Evolutionary conservation across 441 rosid genomes (phyloP), one percentile per base, ranked within the genome.

Genomic region (Kokia cookei): DNA sequence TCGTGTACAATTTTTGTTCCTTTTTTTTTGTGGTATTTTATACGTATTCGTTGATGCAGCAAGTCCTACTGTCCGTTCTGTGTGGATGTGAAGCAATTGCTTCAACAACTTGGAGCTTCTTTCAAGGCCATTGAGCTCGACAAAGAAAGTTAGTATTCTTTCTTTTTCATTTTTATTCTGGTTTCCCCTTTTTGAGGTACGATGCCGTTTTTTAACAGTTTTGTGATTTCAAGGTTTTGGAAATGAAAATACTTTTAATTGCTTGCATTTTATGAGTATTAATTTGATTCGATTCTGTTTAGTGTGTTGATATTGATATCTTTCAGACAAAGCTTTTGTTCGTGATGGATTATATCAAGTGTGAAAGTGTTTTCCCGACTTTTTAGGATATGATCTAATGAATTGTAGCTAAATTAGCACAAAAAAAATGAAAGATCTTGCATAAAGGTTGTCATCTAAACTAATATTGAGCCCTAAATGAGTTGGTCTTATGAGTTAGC

Each of bases 21-120:
- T 6, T 3, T 48, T 6, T 53, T 17, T 6, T 6, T 1, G 7
- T 5, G 4, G 48, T 45, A 27, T 19, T 63, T n/a, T 22, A 26
- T 65, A n/a, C 55, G 35, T 62, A 29, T n/a, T 3, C 26, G 0
- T 17, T 69, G 69, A 62, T 32, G 84, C 89, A 94, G 98, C 90
- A 94, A 92, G 73, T 12, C 91, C 17, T 86, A 12, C 77, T 94
- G 98, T 37, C 97, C 97, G 0, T 92, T 3, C 83, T 92, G 98
- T 78, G 79, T 70, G 47, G 60, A 5, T 35, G 93, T 92, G 80
- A 94, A 92, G 91, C 26, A 91, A 80, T 88, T 94, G 65, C 78
- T 94, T 69, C 70, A 91, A 50, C 72, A 86, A 40, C 1, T 91
- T 64, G 90, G 89, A 50, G 97, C 86, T 60, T 77, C 75, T 17